Base-by-base conservation (phyloP, 2,329 filamentous ascomycete genomes). In the Pseudocercospora fijiensis region DNA sequence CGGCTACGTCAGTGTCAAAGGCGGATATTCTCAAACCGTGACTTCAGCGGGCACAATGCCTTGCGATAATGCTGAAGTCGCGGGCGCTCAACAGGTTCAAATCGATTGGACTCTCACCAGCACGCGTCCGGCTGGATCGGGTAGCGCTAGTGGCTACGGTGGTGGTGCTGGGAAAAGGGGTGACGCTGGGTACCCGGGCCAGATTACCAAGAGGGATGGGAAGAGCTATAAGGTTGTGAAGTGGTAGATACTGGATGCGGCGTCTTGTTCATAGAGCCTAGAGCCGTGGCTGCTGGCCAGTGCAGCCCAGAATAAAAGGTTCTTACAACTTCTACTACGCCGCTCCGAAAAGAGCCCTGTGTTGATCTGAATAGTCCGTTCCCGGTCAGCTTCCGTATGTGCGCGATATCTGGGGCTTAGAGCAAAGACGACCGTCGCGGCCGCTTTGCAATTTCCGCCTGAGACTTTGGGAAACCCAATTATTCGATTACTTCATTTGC, bases 81-180 rank as follows among this genome's bases (percentile, higher is more conserved):
- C 13, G 4, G n/a, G 30, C 16, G 60, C 41, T 18, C 4, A 58
- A 22, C 60, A 65, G 26, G 60, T 65, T 26, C n/a, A 24, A 7
- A 61, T 65, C 18, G 57, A 63, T 20, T 65, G 63, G 63, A 57
- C 60, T 57, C 24, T 65, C 10, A 57, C 57, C 8, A 30, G 18
- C 24, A 16, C 49, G 22, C 16, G 49, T 41, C 37, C 37, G 26
- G 49, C 27, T 37, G 28, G n/a, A 1, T 33, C 26, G 22, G 49
- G 49, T 26, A 26, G 24, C 18, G 11, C 51, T 55, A 26, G 51
- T 55, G 51, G 51, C 28, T n/a, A 37, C 9, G 52, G 28, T n/a
- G 26, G 22, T 53, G 49, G 4, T 28, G 20, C 43, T n/a, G n/a
- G n/a, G n/a, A n/a, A n/a, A 4, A 47, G 22, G 20, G 43, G 43